Conservation (phyloP, 75 land plant genomes). For the Selaginella moellendorffii region DNA sequence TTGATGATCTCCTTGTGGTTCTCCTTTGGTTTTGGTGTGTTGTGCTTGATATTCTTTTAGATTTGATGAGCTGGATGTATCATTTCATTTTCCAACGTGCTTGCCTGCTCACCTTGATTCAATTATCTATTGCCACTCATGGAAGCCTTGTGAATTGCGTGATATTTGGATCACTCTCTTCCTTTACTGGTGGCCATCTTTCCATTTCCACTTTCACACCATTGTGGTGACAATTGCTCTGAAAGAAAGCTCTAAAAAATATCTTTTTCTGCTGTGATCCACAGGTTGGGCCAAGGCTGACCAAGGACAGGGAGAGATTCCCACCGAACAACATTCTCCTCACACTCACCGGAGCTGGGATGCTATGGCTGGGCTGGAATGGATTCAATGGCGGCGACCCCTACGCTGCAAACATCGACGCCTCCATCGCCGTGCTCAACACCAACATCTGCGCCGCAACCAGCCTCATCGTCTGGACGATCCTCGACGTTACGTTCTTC, state of each 20-base stretch:
- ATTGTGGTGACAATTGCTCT: too few species aligned
- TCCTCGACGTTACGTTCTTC: slow-evolving; percentile 46
- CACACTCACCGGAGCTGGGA: slow-evolving; percentile 51
- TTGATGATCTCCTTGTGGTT: neutral
- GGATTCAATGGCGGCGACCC: slow-evolving; percentile 89
- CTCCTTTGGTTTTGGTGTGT: too few species aligned
- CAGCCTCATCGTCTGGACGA: slow-evolving; percentile 60
- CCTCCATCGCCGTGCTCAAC: slow-evolving; percentile 55
- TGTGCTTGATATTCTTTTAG: too few species aligned
- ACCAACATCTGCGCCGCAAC: slow-evolving; percentile 67
- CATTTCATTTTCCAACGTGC: too few species aligned
- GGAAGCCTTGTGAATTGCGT: neutral
- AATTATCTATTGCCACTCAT: neutral
- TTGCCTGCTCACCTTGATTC: neutral
- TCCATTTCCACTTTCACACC: too few species aligned
- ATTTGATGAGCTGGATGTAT: too few species aligned
- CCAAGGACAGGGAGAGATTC: slow-evolving; percentile 50
- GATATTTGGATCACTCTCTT: neutral
- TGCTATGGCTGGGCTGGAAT: slow-evolving; percentile 66
- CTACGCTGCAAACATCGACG: slow-evolving; percentile 44
- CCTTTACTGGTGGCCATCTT: neutral
- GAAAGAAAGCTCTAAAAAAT: too few species aligned
- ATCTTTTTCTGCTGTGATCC: too few species aligned
- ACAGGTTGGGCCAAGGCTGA: slow-evolving; percentile 50
- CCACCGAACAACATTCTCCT: slow-evolving; percentile 63